Conservation (phyloP, 768 basidiomycete species). For the Boletus subcaerulescens region DNA sequence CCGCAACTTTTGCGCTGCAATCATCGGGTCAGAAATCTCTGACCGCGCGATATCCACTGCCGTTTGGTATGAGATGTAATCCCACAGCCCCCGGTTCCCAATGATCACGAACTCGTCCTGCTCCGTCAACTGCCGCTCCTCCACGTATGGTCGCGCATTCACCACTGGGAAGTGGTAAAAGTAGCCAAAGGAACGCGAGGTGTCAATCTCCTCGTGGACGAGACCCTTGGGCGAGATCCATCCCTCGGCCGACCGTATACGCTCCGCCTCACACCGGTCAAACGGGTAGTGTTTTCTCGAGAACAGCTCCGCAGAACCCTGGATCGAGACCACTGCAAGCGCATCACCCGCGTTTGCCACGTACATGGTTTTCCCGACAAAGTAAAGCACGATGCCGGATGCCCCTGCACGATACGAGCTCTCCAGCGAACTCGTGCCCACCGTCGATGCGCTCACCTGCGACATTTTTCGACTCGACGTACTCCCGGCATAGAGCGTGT, state of each 20-base stretch:
- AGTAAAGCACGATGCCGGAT: conserved; percentile 83
- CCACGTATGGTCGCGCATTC: conserved; percentile 83
- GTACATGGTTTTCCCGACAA: conserved; percentile 74
- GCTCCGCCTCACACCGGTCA: conserved; percentile 74
- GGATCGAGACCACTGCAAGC: conserved; percentile 79
- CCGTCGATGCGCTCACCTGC: conserved; percentile 49
- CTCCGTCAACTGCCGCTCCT: conserved; percentile 64
- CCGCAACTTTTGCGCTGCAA: conserved; percentile 93
- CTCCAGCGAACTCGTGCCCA: conserved; percentile 37
- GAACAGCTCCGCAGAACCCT: conserved; percentile 69
- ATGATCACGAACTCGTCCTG: conserved; percentile 96
- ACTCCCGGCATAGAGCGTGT: conserved; percentile 48
- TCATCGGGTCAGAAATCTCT: conserved; percentile 67
- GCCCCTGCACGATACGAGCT: conserved; percentile 67
- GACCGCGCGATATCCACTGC: conserved; percentile 93
- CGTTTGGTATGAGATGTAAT: conserved; percentile 89
- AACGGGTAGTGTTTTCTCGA: conserved; percentile 88
- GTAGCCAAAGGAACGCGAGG: conserved; percentile 93
- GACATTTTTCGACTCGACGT: conserved; percentile 68
- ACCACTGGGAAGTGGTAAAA: conserved; percentile 87
- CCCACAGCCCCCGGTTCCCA: conserved; percentile 91
- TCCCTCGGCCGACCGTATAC: conserved; percentile 91
- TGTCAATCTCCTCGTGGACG: conserved; percentile 88
- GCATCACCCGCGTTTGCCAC: conserved; percentile 90
- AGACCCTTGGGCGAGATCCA: conserved; percentile 90